A percentile compares a stretch with the other conserved stretches of the same genome.
Conservation (phyloP, 805 yeast species). For the Zygosaccharomyces bisporus region DNA sequence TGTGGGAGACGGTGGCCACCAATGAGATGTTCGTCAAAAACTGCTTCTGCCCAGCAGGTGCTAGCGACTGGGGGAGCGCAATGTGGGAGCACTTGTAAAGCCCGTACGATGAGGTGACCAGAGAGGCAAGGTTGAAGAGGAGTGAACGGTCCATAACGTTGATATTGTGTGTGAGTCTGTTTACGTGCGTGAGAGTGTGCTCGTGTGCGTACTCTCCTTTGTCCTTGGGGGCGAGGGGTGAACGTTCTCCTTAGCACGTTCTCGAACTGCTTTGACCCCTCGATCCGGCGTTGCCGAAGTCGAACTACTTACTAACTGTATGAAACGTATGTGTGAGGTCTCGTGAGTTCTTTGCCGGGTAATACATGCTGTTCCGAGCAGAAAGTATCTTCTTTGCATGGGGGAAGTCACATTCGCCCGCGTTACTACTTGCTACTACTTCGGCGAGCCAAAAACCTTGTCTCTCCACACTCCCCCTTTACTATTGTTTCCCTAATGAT, state of each 20-base stretch:
- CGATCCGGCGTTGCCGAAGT: not conserved
- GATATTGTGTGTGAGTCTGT: not conserved
- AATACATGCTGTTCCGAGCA: not conserved
- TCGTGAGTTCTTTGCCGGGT: not conserved
- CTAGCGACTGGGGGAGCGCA: slow-evolving; percentile 47
- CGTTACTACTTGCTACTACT: not conserved
- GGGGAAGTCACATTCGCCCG: not conserved
- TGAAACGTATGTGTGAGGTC: not conserved
- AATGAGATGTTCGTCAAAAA: slow-evolving; percentile 68
- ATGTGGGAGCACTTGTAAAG: slow-evolving; percentile 26
- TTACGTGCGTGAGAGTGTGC: not conserved
- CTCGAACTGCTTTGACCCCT: not conserved
- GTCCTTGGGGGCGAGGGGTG: no score
- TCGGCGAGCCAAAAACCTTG: slow-evolving; percentile 1
- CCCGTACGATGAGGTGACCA: slow-evolving; percentile 29
- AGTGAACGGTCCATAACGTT: slow-evolving; percentile 13
- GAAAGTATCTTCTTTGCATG: not conserved
- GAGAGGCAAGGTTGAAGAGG: slow-evolving; percentile 20
- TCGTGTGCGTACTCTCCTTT: not conserved
- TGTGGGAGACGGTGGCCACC: slow-evolving; percentile 43
- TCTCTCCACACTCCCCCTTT: not conserved
- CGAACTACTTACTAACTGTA: not conserved
- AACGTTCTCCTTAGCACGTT: not conserved
- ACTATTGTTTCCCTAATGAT: not conserved
- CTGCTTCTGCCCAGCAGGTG: slow-evolving; percentile 63